phyloP scores from a whole-genome alignment of 2,329 filamentous ascomycete species.

The Teratosphaeria zuluensis region DNA sequence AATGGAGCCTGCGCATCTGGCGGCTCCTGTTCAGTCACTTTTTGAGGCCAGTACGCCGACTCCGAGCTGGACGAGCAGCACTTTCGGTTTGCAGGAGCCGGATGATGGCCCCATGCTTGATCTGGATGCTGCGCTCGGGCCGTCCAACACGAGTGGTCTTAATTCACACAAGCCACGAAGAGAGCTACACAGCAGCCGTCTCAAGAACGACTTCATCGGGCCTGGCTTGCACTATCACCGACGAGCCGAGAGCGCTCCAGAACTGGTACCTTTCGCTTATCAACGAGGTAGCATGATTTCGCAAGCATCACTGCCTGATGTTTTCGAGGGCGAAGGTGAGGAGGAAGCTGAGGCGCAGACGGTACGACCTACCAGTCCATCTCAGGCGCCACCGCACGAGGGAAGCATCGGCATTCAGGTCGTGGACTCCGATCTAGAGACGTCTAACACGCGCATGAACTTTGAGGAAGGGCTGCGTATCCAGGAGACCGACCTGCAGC shows the following conservation, averaged over 20 bases:
- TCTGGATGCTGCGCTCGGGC: conserved; percentile 82
- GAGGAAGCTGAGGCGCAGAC: conserved; percentile 35
- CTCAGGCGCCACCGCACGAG: conserved; percentile 2
- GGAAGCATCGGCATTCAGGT: conserved; percentile 19
- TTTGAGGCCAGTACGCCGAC: conserved; percentile 10
- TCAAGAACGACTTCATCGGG: conserved; percentile 57
- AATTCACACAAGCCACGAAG: conserved; percentile 59
- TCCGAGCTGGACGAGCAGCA: conserved; percentile 5
- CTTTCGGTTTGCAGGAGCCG: conserved; percentile 5
- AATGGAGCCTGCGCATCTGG: conserved; percentile 7
- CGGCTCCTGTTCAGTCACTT: conserved; percentile 3
- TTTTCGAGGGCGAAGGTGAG: conserved; percentile 78
- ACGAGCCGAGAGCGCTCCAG: conserved; percentile 70
- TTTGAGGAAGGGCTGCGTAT: conserved; percentile 14
- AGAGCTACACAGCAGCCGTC: conserved; percentile 66
- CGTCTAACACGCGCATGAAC: background rate
- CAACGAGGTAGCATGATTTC: conserved; percentile 18
- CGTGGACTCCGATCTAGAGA: conserved; percentile 18
- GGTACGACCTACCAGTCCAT: background rate
- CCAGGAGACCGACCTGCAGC: conserved; percentile 13
- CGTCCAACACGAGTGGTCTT: conserved; percentile 72
- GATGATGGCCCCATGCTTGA: conserved; percentile 80
- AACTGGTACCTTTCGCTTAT: conserved; percentile 63
- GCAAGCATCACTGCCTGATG: conserved; percentile 67
- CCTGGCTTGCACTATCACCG: conserved; percentile 68